These are phyloP conservation scores for Russula brevipes DNA, from an alignment of 768 basidiomycete genomes.

Conservation along the genomic window DNA sequence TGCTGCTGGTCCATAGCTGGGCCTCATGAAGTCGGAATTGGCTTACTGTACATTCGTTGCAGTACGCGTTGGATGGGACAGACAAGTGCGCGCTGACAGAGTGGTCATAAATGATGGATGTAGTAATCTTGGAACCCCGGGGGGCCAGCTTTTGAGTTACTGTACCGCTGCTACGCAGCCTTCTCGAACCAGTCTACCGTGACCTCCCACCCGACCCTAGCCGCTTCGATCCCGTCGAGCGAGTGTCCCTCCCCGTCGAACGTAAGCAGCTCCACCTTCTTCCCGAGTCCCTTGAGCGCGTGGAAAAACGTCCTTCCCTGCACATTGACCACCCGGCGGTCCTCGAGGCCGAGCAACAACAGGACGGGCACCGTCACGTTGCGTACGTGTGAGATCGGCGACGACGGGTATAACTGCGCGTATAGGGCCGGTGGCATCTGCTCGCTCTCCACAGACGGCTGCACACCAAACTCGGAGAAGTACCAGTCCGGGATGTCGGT, in stretches of 20 bases:
- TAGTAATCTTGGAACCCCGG: no score
- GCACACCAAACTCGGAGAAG: slow-evolving; percentile 28
- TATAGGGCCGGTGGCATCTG: slow-evolving; percentile 26
- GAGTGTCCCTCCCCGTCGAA: slow-evolving; percentile 34
- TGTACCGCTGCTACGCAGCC: not conserved
- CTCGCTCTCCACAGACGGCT: slow-evolving; percentile 12
- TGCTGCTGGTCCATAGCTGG: no score
- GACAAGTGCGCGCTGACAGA: no score
- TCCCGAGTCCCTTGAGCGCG: slow-evolving; percentile 29
- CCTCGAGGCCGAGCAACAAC: slow-evolving; percentile 31
- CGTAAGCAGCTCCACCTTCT: slow-evolving; percentile 30
- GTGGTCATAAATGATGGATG: no score
- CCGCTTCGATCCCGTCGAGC: slow-evolving; percentile 28
- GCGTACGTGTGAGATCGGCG: slow-evolving; percentile 31
- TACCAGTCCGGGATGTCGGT: slow-evolving; percentile 38
- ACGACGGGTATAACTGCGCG: slow-evolving; percentile 20
- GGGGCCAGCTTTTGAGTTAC: not conserved
- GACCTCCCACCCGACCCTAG: slow-evolving; percentile 21
- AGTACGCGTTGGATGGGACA: no score
- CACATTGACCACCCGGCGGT: slow-evolving; percentile 33
- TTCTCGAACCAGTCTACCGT: slow-evolving; percentile 20
- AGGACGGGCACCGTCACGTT: slow-evolving; percentile 31
- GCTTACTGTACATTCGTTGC: no score
- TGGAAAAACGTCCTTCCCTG: slow-evolving; percentile 33
- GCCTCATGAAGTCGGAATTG: no score